Percentiles rank a stretch among this genome's conserved stretches.
Conservation (phyloP, 2,329 filamentous ascomycete genomes). For the Calonectria pauciramosa region DNA sequence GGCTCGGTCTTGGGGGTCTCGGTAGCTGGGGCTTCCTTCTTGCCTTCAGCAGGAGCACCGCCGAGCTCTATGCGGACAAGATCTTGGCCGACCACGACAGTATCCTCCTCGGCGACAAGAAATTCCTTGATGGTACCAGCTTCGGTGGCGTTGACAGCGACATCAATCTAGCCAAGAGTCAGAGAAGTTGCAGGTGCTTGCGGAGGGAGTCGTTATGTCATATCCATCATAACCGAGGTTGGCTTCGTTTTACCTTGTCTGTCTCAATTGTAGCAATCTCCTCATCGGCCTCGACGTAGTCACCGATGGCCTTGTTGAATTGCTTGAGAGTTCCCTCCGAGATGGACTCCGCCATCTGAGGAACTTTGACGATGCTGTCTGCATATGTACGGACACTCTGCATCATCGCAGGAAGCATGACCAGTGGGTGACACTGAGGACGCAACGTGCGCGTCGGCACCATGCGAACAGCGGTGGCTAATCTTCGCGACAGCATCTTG, state of each 20-base stretch:
- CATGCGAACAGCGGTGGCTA: slow-evolving; percentile 59
- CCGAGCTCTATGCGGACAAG: slow-evolving; percentile 89
- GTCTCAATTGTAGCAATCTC: slow-evolving; percentile 99
- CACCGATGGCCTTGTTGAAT: slow-evolving; percentile 92
- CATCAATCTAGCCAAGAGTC: slow-evolving; percentile 79
- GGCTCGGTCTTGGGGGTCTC: slow-evolving; percentile 44
- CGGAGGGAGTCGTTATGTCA: neutral
- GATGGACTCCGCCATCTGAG: slow-evolving; percentile 98
- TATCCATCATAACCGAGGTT: neutral
- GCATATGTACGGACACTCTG: slow-evolving; percentile 75
- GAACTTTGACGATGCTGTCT: slow-evolving; percentile 91
- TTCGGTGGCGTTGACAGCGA: slow-evolving; percentile 94
- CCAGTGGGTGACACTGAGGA: slow-evolving; percentile 45
- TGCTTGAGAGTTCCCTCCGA: slow-evolving; percentile 97
- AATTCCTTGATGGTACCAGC: slow-evolving; percentile 93
- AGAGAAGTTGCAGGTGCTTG: neutral
- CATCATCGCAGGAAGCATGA: slow-evolving; percentile 65
- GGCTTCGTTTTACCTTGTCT: slow-evolving; percentile 79
- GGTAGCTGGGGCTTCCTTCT: slow-evolving; percentile 52
- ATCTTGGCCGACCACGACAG: slow-evolving; percentile 93
- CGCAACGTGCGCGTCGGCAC: slow-evolving; percentile 58
- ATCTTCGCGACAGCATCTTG: slow-evolving; percentile 60
- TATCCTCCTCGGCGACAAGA: slow-evolving; percentile 93
- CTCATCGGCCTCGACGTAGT: slow-evolving; percentile 95
- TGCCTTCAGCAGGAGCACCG: slow-evolving; percentile 60